phyloP scores from a whole-genome alignment of 441 rosid genomes.

The Arabidopsis hybrid region DNA sequence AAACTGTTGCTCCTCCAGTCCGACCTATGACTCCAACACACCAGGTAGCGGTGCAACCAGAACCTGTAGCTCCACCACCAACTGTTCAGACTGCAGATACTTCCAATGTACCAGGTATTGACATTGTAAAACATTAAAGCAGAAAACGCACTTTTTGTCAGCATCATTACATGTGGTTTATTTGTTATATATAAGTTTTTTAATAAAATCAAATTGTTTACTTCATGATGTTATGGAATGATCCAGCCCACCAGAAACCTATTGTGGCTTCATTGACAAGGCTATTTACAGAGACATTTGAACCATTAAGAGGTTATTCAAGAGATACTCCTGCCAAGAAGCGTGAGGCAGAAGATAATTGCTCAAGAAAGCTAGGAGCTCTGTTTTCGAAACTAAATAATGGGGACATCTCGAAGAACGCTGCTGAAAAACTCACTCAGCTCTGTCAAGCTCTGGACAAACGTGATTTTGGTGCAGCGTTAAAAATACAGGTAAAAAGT shows the following conservation, averaged over 20 bases:
- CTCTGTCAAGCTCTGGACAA: conserved; percentile 83
- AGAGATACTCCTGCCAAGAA: conserved; percentile 74
- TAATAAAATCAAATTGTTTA: conserved; percentile 12
- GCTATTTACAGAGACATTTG: conserved; percentile 80
- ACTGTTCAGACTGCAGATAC: conserved; percentile 90
- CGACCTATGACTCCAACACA: conserved; percentile 63
- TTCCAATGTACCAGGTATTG: conserved; percentile 80
- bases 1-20: conserved; percentile 59
- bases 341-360: conserved; percentile 81
- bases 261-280: conserved; percentile 69
- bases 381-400: conserved; percentile 79
- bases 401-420: conserved; percentile 74
- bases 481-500: conserved; percentile 42
- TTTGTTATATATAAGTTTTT: not conserved
- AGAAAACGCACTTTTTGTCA: not conserved
- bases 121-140: conserved; percentile 16
- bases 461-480: conserved; percentile 69
- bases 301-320: conserved; percentile 67
- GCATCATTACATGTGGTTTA: not conserved
- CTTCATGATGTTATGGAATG: conserved; percentile 1
- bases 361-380: conserved; percentile 75
- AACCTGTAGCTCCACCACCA: conserved; percentile 82
- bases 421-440: conserved; percentile 75
- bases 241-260: conserved; percentile 65
- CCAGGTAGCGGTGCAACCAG: conserved; percentile 58